A percentile compares a stretch with the other conserved stretches of the same genome.
Conservation (phyloP, 2,329 filamentous ascomycete genomes). For the Cryphonectria naterciae region DNA sequence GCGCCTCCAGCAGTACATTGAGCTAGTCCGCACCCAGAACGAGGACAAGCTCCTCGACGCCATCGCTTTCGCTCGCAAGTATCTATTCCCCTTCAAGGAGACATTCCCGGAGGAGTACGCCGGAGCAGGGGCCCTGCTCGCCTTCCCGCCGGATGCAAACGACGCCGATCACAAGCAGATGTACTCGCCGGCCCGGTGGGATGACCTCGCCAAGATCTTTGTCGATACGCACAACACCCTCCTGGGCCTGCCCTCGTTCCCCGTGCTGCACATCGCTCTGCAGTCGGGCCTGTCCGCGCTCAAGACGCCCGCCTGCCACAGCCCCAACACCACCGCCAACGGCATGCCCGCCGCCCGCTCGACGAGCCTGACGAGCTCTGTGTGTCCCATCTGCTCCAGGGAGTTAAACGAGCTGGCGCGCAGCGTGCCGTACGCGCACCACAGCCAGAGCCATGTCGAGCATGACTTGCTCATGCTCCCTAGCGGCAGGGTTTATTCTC, state of each 20-base stretch:
- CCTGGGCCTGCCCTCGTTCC: constrained; percentile 78
- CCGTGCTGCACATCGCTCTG: constrained; percentile 87
- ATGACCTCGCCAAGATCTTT: constrained; percentile 77
- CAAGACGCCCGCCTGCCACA: constrained; percentile 91
- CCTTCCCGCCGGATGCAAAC: constrained; percentile 65
- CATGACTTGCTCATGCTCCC: constrained; percentile 84
- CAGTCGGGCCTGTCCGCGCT: constrained; percentile 90
- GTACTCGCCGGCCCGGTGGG: constrained; percentile 76
- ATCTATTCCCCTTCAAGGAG: constrained; percentile 72
- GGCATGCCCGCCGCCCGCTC: constrained; percentile 39
- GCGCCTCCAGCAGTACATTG: constrained; percentile 92
- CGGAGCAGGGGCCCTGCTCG: constrained; percentile 79
- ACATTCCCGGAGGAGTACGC: constrained; percentile 65
- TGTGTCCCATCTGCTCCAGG: constrained; percentile 95
- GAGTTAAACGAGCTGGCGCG: constrained; percentile 91
- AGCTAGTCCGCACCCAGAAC: constrained; percentile 74
- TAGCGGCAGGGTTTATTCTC: constrained; percentile 84
- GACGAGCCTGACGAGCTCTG: constrained; percentile 68
- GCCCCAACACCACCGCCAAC: constrained; percentile 30
- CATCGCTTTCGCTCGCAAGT: constrained; percentile 79
- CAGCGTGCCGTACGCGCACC: constrained; percentile 90
- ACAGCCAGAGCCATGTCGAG: constrained; percentile 92
- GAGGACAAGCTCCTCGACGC: constrained; percentile 73
- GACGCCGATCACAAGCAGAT: constrained; percentile 55
- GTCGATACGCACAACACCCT: constrained; percentile 84